Conservation (phyloP, 2,329 filamentous ascomycete species). For the Microcyclospora pomicola region DNA sequence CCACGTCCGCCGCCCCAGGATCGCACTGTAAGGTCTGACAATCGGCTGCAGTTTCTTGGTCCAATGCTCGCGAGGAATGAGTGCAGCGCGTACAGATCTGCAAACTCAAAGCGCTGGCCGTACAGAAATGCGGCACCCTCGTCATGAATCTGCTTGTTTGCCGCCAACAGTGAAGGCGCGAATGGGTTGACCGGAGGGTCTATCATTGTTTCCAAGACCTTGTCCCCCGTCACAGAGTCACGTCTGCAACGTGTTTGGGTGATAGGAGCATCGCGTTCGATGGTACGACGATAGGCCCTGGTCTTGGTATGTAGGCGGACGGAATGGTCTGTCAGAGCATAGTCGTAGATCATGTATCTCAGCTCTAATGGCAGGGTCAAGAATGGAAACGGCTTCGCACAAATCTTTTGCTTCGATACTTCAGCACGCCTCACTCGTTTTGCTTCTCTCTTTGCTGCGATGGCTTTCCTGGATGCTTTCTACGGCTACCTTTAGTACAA, state of each 20-base stretch:
- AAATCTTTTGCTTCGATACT: too few relatives aligned
- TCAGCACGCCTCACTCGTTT: background rate
- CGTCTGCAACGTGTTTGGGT: background rate
- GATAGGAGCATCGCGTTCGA: conserved; percentile 7
- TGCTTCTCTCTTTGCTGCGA: background rate
- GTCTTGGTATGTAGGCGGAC: conserved; percentile 9
- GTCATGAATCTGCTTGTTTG: conserved; percentile 16
- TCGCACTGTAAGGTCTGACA: conserved; percentile 11
- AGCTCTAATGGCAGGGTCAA: conserved; percentile 15
- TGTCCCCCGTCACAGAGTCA: background rate
- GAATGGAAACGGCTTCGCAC: conserved; percentile 14
- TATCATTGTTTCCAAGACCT: background rate
- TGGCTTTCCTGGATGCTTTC: conserved; percentile 6
- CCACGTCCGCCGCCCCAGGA: conserved; percentile 9
- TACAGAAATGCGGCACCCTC: conserved; percentile 18
- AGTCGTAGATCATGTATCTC: conserved; percentile 18
- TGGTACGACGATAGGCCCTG: conserved; percentile 11
- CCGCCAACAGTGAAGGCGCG: conserved; percentile 14
- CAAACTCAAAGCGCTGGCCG: conserved; percentile 12
- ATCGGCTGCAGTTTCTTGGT: conserved; percentile 9
- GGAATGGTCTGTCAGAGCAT: conserved; percentile 12
- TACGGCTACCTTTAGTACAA: background rate
- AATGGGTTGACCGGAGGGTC: background rate
- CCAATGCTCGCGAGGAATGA: conserved; percentile 16
- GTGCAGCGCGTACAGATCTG: conserved; percentile 12